A percentile compares a stretch with the other conserved stretches of the same genome.
These are phyloP conservation scores for Plasmodium fragile DNA, from an alignment of 169 alveolate genomes.

Conservation along the genomic window DNA sequence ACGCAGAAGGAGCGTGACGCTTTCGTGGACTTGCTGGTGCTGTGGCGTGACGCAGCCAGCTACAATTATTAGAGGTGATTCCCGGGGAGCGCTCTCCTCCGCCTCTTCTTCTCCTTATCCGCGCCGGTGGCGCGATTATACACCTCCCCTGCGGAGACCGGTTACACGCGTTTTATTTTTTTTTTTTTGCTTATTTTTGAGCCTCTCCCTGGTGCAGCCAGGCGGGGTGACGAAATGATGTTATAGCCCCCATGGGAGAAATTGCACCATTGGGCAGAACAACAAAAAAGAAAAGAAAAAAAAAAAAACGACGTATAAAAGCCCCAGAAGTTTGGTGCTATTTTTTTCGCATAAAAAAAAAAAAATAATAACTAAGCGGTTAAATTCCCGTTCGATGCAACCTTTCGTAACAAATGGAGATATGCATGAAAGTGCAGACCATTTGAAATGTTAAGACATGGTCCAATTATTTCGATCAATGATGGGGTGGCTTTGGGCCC, in stretches of 20 bases:
- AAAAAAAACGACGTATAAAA: not conserved
- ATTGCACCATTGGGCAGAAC: not conserved
- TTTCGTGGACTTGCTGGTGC: constrained; percentile 89
- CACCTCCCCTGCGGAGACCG: not conserved
- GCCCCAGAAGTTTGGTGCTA: not conserved
- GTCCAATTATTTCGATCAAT: not conserved
- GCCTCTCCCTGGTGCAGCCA: not conserved
- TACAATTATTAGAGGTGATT: constrained; percentile 82
- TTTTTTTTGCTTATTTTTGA: not conserved
- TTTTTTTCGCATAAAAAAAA: not conserved
- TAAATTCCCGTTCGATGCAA: not conserved
- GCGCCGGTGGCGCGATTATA: too few species aligned
- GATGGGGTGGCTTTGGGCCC: not conserved
- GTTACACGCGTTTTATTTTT: not conserved
- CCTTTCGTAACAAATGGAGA: not conserved
- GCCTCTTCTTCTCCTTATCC: too few species aligned
- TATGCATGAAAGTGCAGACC: not conserved
- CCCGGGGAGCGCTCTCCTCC: not conserved
- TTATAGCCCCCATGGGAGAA: not conserved
- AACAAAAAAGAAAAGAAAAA: not conserved
- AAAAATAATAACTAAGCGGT: not conserved
- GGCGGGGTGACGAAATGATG: not conserved
- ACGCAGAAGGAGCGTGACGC: constrained; percentile 91
- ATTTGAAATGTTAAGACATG: not conserved
- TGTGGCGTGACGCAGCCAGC: constrained; percentile 95